Evolutionary conservation across 2,329 filamentous ascomycete genomes (phyloP).

Genomic region (Fonsecaea erecta): DNA sequence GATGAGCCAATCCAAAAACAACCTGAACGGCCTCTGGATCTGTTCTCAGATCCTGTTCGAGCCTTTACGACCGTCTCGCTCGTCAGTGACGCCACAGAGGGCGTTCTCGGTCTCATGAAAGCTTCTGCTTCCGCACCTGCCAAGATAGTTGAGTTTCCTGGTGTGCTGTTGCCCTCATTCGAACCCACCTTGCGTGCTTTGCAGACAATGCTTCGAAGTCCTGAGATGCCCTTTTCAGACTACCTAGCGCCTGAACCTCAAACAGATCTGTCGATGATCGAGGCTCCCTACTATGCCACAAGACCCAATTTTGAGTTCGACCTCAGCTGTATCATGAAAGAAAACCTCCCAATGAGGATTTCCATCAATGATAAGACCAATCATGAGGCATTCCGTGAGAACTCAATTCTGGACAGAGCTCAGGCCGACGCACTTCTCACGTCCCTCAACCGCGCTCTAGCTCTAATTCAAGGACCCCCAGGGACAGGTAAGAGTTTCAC

Average conservation of each 20-base stretch:
- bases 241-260: background rate
- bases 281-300: slow-evolving; percentile 58
- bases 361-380: background rate
- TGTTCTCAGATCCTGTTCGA: background rate
- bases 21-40: background rate
- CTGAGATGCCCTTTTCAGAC: slow-evolving; percentile 40
- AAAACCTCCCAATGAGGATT: background rate
- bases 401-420: slow-evolving; percentile 7
- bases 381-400: slow-evolving; percentile 1
- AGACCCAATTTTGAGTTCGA: slow-evolving; percentile 57
- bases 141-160: slow-evolving; percentile 22
- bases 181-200: slow-evolving; percentile 15
- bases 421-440: slow-evolving; percentile 11
- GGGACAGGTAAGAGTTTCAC: slow-evolving; percentile 40
- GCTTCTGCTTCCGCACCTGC: background rate
- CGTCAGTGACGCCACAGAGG: background rate
- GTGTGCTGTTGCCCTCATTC: slow-evolving; percentile 19
- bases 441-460: slow-evolving; percentile 3
- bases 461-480: slow-evolving; percentile 40
- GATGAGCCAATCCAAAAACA: background rate
- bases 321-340: slow-evolving; percentile 39
- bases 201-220: slow-evolving; percentile 16
- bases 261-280: slow-evolving; percentile 40
- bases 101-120: background rate
- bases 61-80: background rate